These are phyloP conservation scores for Guadua angustifolia DNA, from an alignment of 176 grass and related monocot genomes.

Conservation along the genomic window DNA sequence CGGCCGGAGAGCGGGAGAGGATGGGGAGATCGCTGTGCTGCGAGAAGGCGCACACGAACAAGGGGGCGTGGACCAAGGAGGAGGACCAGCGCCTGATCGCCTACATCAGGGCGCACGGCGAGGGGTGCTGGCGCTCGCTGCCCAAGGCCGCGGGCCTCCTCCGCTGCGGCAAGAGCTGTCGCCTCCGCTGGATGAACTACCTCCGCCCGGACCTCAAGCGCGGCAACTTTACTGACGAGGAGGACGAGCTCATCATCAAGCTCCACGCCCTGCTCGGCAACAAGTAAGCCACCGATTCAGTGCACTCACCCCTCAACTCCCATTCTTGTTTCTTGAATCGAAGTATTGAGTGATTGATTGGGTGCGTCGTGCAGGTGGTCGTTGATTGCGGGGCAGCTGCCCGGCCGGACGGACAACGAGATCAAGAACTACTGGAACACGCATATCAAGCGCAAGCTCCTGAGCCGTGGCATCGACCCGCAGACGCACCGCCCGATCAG, in stretches of 20 bases:
- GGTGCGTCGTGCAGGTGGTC: constrained; percentile 63
- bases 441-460: constrained; percentile 89
- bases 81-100: constrained; percentile 80
- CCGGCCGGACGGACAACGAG: constrained; percentile 86
- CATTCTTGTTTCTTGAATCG: not conserved
- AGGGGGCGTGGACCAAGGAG: constrained; percentile 85
- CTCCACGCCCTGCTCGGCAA: constrained; percentile 80
- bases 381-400: constrained; percentile 78
- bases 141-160: constrained; percentile 82
- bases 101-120: constrained; percentile 78
- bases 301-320: not conserved
- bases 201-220: constrained; percentile 91
- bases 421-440: constrained; percentile 99
- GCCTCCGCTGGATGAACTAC: constrained; percentile 96
- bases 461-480: constrained; percentile 79
- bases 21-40: constrained; percentile 92
- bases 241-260: constrained; percentile 93
- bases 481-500: constrained; percentile 74
- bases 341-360: not conserved
- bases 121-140: constrained; percentile 81
- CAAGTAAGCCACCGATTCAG: constrained; percentile 60
- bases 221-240: constrained; percentile 79
- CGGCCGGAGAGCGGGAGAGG: not conserved
- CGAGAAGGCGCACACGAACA: constrained; percentile 93
- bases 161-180: constrained; percentile 92